Evolutionary conservation across 345 rosid genomes (phyloP), one percentile per base, ranked within the genome.

Genomic region (Passiflora organensis): DNA sequence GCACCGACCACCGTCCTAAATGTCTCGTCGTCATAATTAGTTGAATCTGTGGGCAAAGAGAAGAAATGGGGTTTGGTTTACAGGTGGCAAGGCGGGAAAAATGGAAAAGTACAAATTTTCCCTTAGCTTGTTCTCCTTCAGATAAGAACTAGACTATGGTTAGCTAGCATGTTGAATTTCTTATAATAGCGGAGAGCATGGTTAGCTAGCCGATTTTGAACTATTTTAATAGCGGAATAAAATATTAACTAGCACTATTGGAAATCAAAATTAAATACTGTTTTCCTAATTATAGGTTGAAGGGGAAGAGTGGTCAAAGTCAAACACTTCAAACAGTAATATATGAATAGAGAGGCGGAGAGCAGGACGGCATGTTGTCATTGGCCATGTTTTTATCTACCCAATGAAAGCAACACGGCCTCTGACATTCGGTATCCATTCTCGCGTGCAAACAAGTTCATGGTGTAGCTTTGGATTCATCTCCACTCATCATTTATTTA

Each of bases 311-410:
- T 0, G 46, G 76, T 71, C 76, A 64, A 68, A 52, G 36, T n/a
- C n/a, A n/a, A n/a, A n/a, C n/a, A n/a, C 43, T 6, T 6, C 3
- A 8, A 28, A 2, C 8, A 28, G 34, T 2, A 6, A 28, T 18
- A 55, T 55, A 59, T 2, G 55, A 9, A 10, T 21, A 24, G 14
- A 10, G 9, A 6, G 43, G 22, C 43, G 14, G 43, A 25, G 2
- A 18, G 48, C 1, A 34, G 64, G 68, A 32, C 76, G 73, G 70
- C 67, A 46, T 11, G 2, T 39, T 59, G 73, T 71, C 71, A 28
- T 67, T 37, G 16, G n/a, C 64, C 5, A 20, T 59, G 65, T 63
- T 63, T 67, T 64, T 28, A 48, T 55, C 25, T 59, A 64, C 49
- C 61, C 66, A 19, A 53, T 6, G 21, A 63, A 45, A 43, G 58